Evolutionary conservation across 768 basidiomycete species (phyloP), one percentile per base, ranked within the genome.

Genomic region (Phallus indusiatus): DNA sequence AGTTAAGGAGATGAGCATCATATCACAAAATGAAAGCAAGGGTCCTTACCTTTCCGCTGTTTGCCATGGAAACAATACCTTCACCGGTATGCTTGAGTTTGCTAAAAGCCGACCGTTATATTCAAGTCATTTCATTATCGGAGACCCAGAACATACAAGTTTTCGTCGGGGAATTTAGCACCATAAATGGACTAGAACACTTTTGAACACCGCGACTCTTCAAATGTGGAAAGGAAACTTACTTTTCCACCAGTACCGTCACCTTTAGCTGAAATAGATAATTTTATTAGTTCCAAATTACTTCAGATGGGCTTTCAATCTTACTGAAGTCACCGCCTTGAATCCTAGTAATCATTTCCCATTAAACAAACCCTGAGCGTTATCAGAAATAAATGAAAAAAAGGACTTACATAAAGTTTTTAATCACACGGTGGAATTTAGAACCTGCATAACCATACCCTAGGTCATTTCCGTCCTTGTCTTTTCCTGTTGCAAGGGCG

Each of bases 261-360:
- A 58, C 89, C 88, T 42, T 78, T 78, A 58, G 90, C 89, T 91
- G 59, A 16, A 56, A 42, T 42, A 11, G n/a, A n/a, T 4, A 42
- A 42, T 42, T 42, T 10, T 3, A n/a, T 12, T 3, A 3, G 4
- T 42, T n/a, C 12, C 4, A 14, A 42, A 42, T 2, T 11, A 58
- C 55, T 60, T 64, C 60, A 53, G 65, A 59, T 47, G 64, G 62
- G 2, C 56, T 66, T 48, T 65, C 61, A 53, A 35, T 46, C 10
- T 66, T 71, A 88, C 90, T 96, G 74, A 97, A 99, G 76, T 97
- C 95, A 74, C 95, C 95, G 67, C 94, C 94, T 75, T 97, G 94
- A 66, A 95, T 93, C 90, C 90, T 90, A 62, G 61, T 64, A 60
- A 34, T 46, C 53, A 16, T 50, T 5, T 22, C 6, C 54, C 22